phyloP scores from a whole-genome alignment of 192 early-diverging fungal genomes.

The Physocladia obscura region DNA sequence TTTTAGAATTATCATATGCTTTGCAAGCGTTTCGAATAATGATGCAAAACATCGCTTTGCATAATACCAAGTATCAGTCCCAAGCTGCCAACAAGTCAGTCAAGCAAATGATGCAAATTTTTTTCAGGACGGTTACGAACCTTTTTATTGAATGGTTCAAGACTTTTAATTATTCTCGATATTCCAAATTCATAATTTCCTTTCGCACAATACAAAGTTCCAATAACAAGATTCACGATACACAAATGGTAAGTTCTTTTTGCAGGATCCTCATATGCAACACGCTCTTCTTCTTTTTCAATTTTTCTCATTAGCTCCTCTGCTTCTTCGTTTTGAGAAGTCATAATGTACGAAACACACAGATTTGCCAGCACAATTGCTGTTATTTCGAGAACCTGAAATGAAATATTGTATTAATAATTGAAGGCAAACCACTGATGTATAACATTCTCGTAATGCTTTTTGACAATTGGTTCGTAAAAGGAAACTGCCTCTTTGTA shows the following conservation, averaged over 20 bases:
- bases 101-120: constrained; percentile 3
- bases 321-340: constrained; percentile 66
- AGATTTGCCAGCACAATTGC: constrained; percentile 67
- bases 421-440: background rate
- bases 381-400: constrained; percentile 57
- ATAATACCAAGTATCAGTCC: constrained; percentile 69
- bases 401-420: background rate
- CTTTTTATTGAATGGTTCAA: constrained; percentile 69
- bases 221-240: constrained; percentile 67
- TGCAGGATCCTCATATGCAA: constrained; percentile 56
- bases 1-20: constrained; percentile 68
- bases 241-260: constrained; percentile 63
- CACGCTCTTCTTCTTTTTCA: constrained; percentile 66
- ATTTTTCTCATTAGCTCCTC: constrained; percentile 67
- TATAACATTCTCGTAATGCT: constrained; percentile 59
- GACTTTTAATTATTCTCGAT: constrained; percentile 62
- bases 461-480: constrained; percentile 66
- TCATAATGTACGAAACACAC: constrained; percentile 68
- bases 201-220: constrained; percentile 67
- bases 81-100: constrained; percentile 39
- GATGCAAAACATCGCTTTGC: constrained; percentile 63
- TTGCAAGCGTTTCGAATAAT: constrained; percentile 63
- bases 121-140: constrained; percentile 21
- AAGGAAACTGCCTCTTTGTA: constrained; percentile 70
- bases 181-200: constrained; percentile 72